Percentiles rank a stretch among this genome's conserved stretches.
Evolutionary conservation across 306 rosid species (phyloP).

Genomic region (Acacia acuminata): DNA sequence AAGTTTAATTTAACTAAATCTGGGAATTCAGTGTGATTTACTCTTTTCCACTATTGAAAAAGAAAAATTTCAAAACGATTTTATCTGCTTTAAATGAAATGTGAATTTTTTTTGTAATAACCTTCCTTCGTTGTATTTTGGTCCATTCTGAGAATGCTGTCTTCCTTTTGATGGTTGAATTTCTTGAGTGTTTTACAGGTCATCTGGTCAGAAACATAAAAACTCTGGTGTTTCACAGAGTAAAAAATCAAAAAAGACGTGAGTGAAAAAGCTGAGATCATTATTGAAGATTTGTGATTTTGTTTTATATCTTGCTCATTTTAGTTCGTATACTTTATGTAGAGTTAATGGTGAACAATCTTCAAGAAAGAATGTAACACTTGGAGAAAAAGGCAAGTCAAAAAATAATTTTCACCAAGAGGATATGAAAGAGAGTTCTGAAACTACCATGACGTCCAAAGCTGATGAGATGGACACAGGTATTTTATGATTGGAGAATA

Average conservation of each 20-base stretch:
- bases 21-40: not conserved
- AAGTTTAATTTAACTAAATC: not conserved
- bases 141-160: constrained; percentile 4
- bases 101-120: not conserved
- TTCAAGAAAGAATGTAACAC: constrained; percentile 54
- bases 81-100: not conserved
- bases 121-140: not conserved
- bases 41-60: not conserved
- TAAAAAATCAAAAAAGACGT: constrained; percentile 57
- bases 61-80: not conserved
- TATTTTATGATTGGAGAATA: constrained; percentile 35
- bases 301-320: constrained; percentile 22
- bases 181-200: constrained; percentile 48
- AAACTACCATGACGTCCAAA: constrained; percentile 41
- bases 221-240: constrained; percentile 40
- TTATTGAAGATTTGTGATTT: constrained; percentile 23
- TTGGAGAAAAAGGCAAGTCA: constrained; percentile 38
- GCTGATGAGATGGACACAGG: constrained; percentile 65
- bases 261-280: constrained; percentile 41
- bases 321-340: constrained; percentile 26
- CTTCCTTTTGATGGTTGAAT: constrained; percentile 29
- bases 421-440: constrained; percentile 67
- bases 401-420: constrained; percentile 48
- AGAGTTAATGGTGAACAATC: constrained; percentile 70
- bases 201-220: constrained; percentile 49